Evolutionary conservation across 1,139 yeast genomes (phyloP), one percentile per base, ranked within the genome.

Genomic region (Pichia norvegensis): DNA sequence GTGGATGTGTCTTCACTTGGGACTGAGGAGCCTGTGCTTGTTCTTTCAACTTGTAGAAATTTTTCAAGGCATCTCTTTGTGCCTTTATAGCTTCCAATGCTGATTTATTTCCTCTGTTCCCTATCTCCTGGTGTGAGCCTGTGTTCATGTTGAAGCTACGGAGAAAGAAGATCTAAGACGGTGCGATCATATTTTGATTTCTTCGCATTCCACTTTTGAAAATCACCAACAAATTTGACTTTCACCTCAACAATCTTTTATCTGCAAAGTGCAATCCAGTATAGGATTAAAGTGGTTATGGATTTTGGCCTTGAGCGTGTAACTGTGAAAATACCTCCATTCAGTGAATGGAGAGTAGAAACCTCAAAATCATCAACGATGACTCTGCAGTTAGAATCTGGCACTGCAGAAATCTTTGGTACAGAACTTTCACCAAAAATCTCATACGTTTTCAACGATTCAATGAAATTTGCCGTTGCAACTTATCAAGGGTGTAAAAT

Each of bases 331-430:
- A 64, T 80, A 4, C 70, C 76, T 0, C 66, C 71, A 3, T 68
- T 70, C 20, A 67, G 76, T n/a, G 96, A 88, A 66, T 90, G 96
- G 96, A 70, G 95, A 49, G 74, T 87, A 49, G 95, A 87, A 59
- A 78, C 86, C 2, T 81, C 79, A 0, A 69, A 74, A 51, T 79
- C 74, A 43, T 68, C 79, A 8, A 70, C 70, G 33, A 59, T 88
- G 41, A 70, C 70, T n/a, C 59, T 87, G 33, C 79, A 72, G 53
- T 73, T 84, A 33, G 41, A 66, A 4, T 67, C 70, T 8, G 98
- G 98, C 2, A 73, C 81, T 2, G 96, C 86, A 2, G 98, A 92
- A 65, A 74, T 90, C 19, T 87, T 85, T 65, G 98, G 98, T 22
- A 87, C 97, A 2, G 98, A 92, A 61, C 72, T 92, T 31, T 86